phyloP scores from a whole-genome alignment of 1,139 yeast species.

The Kodamaea arcana region DNA sequence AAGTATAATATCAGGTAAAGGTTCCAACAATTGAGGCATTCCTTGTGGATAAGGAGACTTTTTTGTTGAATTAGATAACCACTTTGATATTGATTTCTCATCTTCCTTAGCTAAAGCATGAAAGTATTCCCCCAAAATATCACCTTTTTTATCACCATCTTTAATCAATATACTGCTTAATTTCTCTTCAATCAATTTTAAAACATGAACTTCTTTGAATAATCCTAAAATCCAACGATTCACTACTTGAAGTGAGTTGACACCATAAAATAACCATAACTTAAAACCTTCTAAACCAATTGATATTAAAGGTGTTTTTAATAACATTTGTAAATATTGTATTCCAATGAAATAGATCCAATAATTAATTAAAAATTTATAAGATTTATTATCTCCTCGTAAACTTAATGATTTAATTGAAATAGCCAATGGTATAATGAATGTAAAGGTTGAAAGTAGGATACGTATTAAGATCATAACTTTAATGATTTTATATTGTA shows the following conservation, averaged over 20 bases:
- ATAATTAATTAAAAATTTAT: slow-evolving; percentile 13
- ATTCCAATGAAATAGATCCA: slow-evolving; percentile 13
- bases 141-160: neutral
- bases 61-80: too few relatives aligned
- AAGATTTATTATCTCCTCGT: slow-evolving; percentile 7
- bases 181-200: slow-evolving; percentile 4
- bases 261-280: slow-evolving; percentile 14
- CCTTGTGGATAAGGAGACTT: too few relatives aligned
- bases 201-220: slow-evolving; percentile 2
- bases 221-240: slow-evolving; percentile 5
- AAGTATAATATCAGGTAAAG: too few relatives aligned
- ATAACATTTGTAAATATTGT: slow-evolving; percentile 9
- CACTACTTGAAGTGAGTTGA: slow-evolving; percentile 6
- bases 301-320: slow-evolving; percentile 1
- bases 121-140: neutral
- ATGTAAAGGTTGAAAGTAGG: slow-evolving; percentile 9
- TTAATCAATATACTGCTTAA: neutral
- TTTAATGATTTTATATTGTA: too few relatives aligned
- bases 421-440: slow-evolving; percentile 12
- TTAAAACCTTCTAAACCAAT: neutral
- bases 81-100: too few relatives aligned
- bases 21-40: too few relatives aligned
- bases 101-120: too few relatives aligned
- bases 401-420: slow-evolving; percentile 10
- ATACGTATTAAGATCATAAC: too few relatives aligned